phyloP scores from a whole-genome alignment of 768 basidiomycete species.

The Dacryopinax primogenitus region DNA sequence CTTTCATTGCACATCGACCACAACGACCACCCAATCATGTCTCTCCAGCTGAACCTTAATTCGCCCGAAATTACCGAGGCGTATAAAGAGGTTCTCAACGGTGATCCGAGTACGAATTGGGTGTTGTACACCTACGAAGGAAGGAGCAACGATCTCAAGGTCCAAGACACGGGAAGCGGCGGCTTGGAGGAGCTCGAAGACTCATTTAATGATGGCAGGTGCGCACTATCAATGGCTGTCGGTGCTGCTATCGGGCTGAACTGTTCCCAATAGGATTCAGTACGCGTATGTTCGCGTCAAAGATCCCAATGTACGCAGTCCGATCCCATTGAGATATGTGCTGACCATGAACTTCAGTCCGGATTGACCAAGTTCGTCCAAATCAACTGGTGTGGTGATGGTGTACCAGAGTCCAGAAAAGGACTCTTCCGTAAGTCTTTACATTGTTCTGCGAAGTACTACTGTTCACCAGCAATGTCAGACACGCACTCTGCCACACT shows the following conservation, averaged over 20 bases:
- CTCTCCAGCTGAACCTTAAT: background rate
- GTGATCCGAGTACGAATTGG: slow-evolving; percentile 54
- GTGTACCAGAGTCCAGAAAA: slow-evolving; percentile 84
- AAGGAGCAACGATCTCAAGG: slow-evolving; percentile 73
- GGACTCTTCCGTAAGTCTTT: slow-evolving; percentile 58
- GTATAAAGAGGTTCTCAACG: slow-evolving; percentile 61
- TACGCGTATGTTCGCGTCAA: slow-evolving; percentile 79
- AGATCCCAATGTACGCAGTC: slow-evolving; percentile 60
- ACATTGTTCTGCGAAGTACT: background rate
- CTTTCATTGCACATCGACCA: background rate
- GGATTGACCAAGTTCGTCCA: slow-evolving; percentile 83
- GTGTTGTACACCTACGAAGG: slow-evolving; percentile 67
- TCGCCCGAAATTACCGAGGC: slow-evolving; percentile 47
- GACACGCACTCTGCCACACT: slow-evolving; percentile 73
- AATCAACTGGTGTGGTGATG: slow-evolving; percentile 96
- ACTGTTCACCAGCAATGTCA: slow-evolving; percentile 12
- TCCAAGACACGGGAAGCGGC: slow-evolving; percentile 73
- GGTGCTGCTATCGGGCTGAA: slow-evolving; percentile 5
- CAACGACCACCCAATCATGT: background rate
- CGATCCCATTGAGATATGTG: background rate
- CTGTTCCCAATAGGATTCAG: slow-evolving; percentile 52
- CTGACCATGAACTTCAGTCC: slow-evolving; percentile 36
- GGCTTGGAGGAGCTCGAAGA: slow-evolving; percentile 84
- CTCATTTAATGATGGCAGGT: slow-evolving; percentile 91
- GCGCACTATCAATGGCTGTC: slow-evolving; percentile 22